Base-by-base conservation (phyloP, 208 protist species). In the Hexamita inflata region DNA sequence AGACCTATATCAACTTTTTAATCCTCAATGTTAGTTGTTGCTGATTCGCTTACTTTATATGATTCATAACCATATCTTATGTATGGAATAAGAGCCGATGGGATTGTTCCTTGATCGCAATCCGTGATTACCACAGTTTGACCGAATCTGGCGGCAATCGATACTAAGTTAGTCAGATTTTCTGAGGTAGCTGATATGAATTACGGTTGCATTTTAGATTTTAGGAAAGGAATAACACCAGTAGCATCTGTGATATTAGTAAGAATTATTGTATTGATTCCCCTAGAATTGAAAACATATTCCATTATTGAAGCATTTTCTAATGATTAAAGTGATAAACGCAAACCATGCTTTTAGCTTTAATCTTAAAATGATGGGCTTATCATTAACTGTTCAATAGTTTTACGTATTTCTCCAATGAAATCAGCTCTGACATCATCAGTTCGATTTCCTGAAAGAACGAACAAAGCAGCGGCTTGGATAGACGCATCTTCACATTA, bases 121-220 rank as follows among this genome's bases (percentile, higher is more conserved):
- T 70, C 38, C 42, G 38, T 35, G 64, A 70, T 45, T n/a, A 70
- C 40, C 9, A 70, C 42, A 24, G 9, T 70, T 45, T 70, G 26
- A 15, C 64, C 64, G 38, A 70, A 70, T n/a, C 64, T 40, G 38
- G 64, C 64, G 11, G 64, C 64, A 45, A 70, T 70, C 9, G 2
- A 11, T 4, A 70, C 35, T 11, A 70, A 34, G n/a, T 70, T 70
- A 4, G 9, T 2, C 2, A 70, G 64, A n/a, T 70, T 40, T 45
- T 70, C 64, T 4, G 64, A 70, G 32, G 64, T 45, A 32, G 64
- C 64, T 9, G 30, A 42, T n/a, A 49, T 34, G n/a, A n/a, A n/a
- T n/a, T n/a, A n/a, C n/a, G n/a, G n/a, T n/a, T n/a, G n/a, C n/a
- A n/a, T n/a, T n/a, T n/a, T n/a, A n/a, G n/a, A n/a, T n/a, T n/a